A percentile compares a stretch with the other conserved stretches of the same genome.
Evolutionary conservation across 352 stramenopile species (phyloP).

Genomic region (Phytophthora pini): DNA sequence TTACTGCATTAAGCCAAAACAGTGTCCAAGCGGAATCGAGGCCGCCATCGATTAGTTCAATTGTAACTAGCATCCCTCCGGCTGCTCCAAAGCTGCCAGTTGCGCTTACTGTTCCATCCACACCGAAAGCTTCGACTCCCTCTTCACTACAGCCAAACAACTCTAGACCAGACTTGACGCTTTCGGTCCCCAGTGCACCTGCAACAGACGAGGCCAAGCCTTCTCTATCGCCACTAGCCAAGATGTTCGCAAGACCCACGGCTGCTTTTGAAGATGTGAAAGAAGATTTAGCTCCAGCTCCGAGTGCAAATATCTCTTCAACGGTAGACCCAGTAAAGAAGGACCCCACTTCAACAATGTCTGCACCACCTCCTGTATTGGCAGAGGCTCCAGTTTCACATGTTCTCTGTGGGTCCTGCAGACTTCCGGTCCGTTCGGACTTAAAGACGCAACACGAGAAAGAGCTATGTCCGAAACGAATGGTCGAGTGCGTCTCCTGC

Average conservation of each 20-base stretch:
- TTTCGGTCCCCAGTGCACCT: neutral
- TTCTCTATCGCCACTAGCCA: conserved; percentile 30
- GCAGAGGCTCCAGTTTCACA: conserved; percentile 23
- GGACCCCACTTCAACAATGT: conserved; percentile 3
- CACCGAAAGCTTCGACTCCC: neutral
- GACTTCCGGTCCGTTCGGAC: conserved; percentile 57
- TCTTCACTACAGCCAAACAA: neutral
- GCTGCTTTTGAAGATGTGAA: neutral
- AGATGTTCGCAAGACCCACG: conserved; percentile 26
- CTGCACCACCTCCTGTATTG: neutral
- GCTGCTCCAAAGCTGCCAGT: neutral
- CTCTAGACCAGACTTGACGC: neutral
- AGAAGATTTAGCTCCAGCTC: neutral
- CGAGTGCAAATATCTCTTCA: conserved; percentile 3
- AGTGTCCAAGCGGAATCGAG: neutral
- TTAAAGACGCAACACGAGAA: conserved; percentile 60
- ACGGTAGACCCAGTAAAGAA: neutral
- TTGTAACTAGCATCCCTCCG: neutral
- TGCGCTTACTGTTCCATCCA: neutral
- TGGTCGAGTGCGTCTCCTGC: conserved; percentile 49
- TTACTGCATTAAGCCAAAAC: neutral
- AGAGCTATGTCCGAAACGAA: conserved; percentile 62
- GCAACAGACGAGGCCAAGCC: conserved; percentile 7
- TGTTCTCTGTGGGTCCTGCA: conserved; percentile 53
- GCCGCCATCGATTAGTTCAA: neutral